These are phyloP conservation scores for Cercospora sojina DNA, from an alignment of 2,329 filamentous ascomycete species.

Conservation along the genomic window DNA sequence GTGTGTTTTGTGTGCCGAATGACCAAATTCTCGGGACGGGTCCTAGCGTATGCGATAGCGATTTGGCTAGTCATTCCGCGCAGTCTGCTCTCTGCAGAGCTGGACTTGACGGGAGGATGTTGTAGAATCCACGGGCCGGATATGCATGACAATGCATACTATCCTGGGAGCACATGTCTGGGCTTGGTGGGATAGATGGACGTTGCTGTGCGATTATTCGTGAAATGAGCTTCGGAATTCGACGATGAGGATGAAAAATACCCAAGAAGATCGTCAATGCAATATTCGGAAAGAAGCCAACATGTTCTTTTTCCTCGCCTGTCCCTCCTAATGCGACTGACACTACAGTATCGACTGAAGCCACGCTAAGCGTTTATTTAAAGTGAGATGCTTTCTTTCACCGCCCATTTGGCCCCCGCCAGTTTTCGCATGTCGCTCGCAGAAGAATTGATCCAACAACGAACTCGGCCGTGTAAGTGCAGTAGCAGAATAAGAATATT, in stretches of 20 bases:
- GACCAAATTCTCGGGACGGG: neutral
- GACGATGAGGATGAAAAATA: no score
- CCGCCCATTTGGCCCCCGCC: neutral
- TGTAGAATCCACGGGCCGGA: neutral
- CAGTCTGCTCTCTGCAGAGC: no score
- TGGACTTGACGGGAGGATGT: neutral
- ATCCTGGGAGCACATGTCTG: neutral
- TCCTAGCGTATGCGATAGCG: neutral
- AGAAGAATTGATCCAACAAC: neutral
- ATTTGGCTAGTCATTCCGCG: neutral
- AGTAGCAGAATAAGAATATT: neutral
- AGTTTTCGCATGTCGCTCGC: neutral
- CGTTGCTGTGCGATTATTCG: no score
- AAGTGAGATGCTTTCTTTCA: neutral
- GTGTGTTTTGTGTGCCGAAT: neutral
- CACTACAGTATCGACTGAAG: neutral
- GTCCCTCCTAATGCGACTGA: neutral
- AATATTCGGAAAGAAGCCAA: neutral
- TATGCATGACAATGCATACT: neutral
- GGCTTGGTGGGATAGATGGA: neutral
- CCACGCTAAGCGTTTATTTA: neutral
- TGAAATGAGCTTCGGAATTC: no score
- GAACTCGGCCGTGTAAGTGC: neutral
- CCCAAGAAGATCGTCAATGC: no score
- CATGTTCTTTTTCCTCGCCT: neutral